These are phyloP conservation scores for Edaphochlamys debaryana DNA, from an alignment of 139 green algal genomes.

Conservation along the genomic window DNA sequence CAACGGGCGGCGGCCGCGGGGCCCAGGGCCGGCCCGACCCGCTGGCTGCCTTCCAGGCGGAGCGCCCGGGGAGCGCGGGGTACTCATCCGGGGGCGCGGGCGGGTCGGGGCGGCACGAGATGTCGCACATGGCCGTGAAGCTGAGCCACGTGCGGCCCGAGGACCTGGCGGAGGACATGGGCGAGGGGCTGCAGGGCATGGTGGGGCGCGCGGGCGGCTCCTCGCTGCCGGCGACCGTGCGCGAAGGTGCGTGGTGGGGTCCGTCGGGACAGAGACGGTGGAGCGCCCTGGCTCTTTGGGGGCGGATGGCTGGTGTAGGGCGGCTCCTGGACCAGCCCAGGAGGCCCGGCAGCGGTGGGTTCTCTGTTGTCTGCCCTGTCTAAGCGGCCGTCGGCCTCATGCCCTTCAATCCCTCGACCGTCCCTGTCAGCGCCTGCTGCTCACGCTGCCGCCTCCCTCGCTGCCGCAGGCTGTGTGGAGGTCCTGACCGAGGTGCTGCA, in stretches of 20 bases:
- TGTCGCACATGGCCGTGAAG: constrained; percentile 22
- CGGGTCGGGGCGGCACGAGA: no score
- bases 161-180: not conserved
- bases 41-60: no score
- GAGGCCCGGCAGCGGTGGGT: not conserved
- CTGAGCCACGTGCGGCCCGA: not conserved
- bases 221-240: not conserved
- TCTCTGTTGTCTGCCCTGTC: not conserved
- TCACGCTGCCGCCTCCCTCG: not conserved
- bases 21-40: no score
- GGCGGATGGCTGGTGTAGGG: not conserved
- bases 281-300: no score
- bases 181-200: not conserved
- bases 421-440: no score
- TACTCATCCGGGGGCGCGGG: no score
- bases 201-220: not conserved
- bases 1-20: no score
- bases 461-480: constrained; percentile 25
- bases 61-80: no score
- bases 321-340: not conserved
- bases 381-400: no score
- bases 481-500: constrained; percentile 23
- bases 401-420: no score
- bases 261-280: no score
- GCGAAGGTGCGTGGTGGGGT: constrained; percentile 31